Evolutionary conservation across 345 rosid genomes (phyloP), one percentile per base, ranked within the genome.

Genomic region (Salix suchowensis): DNA sequence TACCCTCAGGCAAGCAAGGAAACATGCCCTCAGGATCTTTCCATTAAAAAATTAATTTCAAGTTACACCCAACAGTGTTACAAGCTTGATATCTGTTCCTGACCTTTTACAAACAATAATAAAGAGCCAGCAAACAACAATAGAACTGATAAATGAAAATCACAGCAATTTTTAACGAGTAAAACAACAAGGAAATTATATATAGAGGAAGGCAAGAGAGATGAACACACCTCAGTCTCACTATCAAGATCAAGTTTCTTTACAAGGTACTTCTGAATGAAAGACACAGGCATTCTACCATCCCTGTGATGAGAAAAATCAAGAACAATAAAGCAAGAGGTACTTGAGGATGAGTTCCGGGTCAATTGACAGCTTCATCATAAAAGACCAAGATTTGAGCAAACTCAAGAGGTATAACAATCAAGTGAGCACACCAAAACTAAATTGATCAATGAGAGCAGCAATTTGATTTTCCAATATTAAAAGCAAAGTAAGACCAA

Each of bases 251-350:
- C 86, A 32, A 96, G 87, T 88, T 96, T 93, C 89, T 76, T 85
- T 83, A 83, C 78, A 68, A 93, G 89, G 80, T 96, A 96, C 86
- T 96, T 93, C 69, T 96, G 96, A 83, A 96, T 84, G 74, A 82
- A 87, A 54, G 94, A 92, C 79, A 93, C 92, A 0, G 95, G 89
- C 72, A 91, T 77, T 67, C 79, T 87, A 73, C 93, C 94, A 84
- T 91, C 98, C 89, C 98, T 95, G 90, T 37, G 60, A 77, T 42
- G 67, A 54, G 67, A 62, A 69, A 44, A 72, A 74, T 37, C 24
- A 64, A 3, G 37, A 37, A 72, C 67, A 79, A 65, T 39, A n/a
- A 46, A 23, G 68, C 8, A 36, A 16, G 5, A 24, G n/a, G 11
- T 18, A 42, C 18, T 32, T 30, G 7, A 61, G 71, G 36, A 73